Conservation (phyloP, 2,329 filamentous ascomycete species). For the Alternaria viburni region DNA sequence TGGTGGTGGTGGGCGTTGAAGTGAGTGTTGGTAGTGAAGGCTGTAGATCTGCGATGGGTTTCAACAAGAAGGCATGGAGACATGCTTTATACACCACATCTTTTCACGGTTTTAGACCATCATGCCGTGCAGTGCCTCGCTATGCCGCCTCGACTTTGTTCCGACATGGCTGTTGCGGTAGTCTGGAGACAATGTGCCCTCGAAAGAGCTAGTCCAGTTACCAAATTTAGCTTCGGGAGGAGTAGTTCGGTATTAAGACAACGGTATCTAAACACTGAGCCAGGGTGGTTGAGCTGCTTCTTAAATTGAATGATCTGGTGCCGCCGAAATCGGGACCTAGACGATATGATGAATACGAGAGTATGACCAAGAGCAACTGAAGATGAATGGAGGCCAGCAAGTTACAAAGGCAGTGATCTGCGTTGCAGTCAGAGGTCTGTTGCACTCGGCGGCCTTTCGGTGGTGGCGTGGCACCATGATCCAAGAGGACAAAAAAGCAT, state of each 20-base stretch:
- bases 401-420: conserved; percentile 9
- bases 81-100: conserved; percentile 35
- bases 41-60: conserved; percentile 36
- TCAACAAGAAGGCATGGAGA: conserved; percentile 14
- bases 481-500: conserved; percentile 18
- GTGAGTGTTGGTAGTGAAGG: conserved; percentile 21
- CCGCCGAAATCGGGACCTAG: conserved; percentile 11
- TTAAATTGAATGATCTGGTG: conserved; percentile 34
- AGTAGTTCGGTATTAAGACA: conserved; percentile 24
- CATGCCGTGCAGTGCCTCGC: conserved; percentile 17
- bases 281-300: conserved; percentile 17
- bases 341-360: conserved; percentile 24
- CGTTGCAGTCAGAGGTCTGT: conserved; percentile 6
- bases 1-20: conserved; percentile 8
- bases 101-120: conserved; percentile 1
- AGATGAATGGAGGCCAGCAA: background rate
- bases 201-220: conserved; percentile 22
- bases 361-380: conserved; percentile 15
- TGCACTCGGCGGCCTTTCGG: background rate
- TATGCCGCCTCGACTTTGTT: conserved; percentile 10
- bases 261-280: conserved; percentile 23
- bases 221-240: conserved; percentile 35
- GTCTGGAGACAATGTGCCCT: conserved; percentile 18
- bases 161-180: background rate
- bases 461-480: conserved; percentile 8